Evolutionary conservation across 495 filamentous ascomycete species (phyloP).

Genomic region (Jackrogersella minutella): DNA sequence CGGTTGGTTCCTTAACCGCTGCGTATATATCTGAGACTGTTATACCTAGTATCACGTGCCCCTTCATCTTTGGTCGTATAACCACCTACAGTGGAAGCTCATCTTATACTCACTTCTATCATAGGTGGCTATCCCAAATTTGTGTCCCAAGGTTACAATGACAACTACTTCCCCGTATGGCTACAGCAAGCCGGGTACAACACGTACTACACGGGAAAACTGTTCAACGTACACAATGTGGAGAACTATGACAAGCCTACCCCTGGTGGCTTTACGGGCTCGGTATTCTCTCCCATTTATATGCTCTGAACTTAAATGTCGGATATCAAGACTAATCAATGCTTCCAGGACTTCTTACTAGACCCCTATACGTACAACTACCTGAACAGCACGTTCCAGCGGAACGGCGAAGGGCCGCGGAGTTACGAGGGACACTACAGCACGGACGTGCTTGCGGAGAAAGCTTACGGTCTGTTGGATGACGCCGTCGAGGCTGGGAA

Average conservation of each 20-base stretch:
- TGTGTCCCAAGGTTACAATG: slow-evolving; percentile 66
- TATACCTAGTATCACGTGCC: not conserved
- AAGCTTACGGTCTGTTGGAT: slow-evolving; percentile 67
- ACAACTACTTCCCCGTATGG: slow-evolving; percentile 70
- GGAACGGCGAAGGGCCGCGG: slow-evolving; percentile 62
- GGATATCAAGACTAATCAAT: slow-evolving; percentile 1
- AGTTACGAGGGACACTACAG: slow-evolving; percentile 65
- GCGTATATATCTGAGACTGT: not conserved
- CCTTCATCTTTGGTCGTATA: too few species aligned
- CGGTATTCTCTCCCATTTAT: slow-evolving; percentile 27
- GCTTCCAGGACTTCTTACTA: slow-evolving; percentile 64
- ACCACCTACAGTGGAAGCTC: not conserved
- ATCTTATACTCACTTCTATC: not conserved
- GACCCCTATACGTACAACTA: slow-evolving; percentile 74
- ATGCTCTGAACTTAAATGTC: not conserved
- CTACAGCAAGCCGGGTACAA: slow-evolving; percentile 70
- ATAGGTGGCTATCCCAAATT: slow-evolving; percentile 73
- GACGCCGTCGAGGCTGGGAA: slow-evolving; percentile 57
- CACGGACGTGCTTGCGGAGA: slow-evolving; percentile 67
- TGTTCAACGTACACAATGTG: slow-evolving; percentile 68
- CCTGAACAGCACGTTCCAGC: slow-evolving; percentile 68
- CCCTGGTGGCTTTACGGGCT: slow-evolving; percentile 61
- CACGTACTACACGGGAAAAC: slow-evolving; percentile 73
- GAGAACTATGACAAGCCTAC: slow-evolving; percentile 64
- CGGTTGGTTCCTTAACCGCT: not conserved